phyloP scores from a whole-genome alignment of 306 rosid species.

The Trichosanthes truncata region DNA sequence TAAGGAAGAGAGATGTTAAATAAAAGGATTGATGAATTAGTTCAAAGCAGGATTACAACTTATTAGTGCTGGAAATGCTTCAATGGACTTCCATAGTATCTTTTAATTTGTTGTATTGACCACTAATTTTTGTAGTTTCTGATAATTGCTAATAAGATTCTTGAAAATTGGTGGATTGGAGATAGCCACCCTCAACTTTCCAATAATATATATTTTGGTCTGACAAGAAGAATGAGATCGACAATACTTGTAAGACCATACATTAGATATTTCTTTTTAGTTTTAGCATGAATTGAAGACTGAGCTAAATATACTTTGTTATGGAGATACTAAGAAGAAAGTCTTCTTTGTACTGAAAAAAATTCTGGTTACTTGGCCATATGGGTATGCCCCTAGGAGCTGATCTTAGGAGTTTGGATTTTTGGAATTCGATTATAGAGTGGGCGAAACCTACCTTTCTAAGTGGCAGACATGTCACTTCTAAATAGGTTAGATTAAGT shows the following conservation, averaged over 20 bases:
- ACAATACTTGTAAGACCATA: background rate
- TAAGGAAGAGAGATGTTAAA: background rate
- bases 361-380: background rate
- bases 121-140: background rate
- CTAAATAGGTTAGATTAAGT: background rate
- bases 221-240: background rate
- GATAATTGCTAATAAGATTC: background rate
- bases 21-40: background rate
- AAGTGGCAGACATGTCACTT: background rate
- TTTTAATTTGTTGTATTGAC: no score
- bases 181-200: background rate
- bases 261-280: background rate
- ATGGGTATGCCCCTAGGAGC: background rate
- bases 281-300: background rate
- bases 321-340: background rate
- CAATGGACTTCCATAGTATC: background rate
- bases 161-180: background rate
- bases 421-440: background rate
- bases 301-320: background rate
- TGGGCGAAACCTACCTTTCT: background rate
- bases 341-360: background rate
- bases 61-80: background rate
- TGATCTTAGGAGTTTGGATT: background rate
- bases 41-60: no score
- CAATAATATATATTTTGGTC: background rate